Evolutionary conservation across 768 basidiomycete genomes (phyloP).

Genomic region (Suillus fuscotomentosus): DNA sequence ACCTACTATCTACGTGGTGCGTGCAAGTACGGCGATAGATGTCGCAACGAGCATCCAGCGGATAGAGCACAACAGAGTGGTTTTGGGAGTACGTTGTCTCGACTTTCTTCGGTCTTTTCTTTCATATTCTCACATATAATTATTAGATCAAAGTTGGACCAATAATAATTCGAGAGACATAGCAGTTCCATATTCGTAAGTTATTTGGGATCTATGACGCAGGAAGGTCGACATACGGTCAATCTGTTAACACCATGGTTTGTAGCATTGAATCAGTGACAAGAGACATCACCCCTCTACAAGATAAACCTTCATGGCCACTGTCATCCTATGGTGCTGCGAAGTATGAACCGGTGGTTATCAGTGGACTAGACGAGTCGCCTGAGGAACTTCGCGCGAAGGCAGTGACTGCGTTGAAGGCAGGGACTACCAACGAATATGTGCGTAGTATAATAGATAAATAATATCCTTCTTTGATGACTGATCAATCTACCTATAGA

Average conservation of each 20-base stretch:
- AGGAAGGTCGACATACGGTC: constrained; percentile 4
- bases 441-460: constrained; percentile 40
- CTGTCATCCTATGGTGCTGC: constrained; percentile 76
- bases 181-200: constrained; percentile 40
- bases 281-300: constrained; percentile 56
- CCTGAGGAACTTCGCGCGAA: constrained; percentile 77
- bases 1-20: constrained; percentile 59
- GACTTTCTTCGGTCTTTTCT: constrained; percentile 7
- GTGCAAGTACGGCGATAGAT: constrained; percentile 65
- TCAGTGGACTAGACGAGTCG: constrained; percentile 68
- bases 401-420: constrained; percentile 53
- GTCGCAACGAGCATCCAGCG: constrained; percentile 64
- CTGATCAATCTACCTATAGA: constrained; percentile 26
- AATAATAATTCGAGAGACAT: constrained; percentile 25
- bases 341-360: constrained; percentile 67
- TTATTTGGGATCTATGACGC: constrained; percentile 3
- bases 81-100: constrained; percentile 51
- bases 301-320: constrained; percentile 78
- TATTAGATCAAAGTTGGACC: constrained; percentile 41
- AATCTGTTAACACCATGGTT: background rate
- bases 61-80: constrained; percentile 31
- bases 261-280: constrained; percentile 59
- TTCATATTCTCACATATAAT: constrained; percentile 12
- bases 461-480: background rate
- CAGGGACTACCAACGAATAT: constrained; percentile 62